phyloP scores from a whole-genome alignment of 1,284 basidiomycete genomes.

The Fomitopsis schrenkii region DNA sequence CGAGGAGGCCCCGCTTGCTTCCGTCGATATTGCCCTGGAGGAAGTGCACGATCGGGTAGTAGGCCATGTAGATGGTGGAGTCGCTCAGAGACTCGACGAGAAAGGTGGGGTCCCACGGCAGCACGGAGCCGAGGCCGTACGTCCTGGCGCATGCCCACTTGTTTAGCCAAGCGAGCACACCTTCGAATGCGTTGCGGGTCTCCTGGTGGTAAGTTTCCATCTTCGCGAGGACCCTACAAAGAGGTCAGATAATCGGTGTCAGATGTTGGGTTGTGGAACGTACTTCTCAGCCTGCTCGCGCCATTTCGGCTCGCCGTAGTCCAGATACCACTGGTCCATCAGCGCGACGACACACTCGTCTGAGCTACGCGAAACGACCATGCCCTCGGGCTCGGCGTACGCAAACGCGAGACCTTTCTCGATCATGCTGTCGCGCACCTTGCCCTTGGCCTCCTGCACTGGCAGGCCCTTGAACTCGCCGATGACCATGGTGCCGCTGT shows the following conservation, averaged over 20 bases:
- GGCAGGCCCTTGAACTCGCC: slow-evolving; percentile 86
- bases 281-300: slow-evolving; percentile 82
- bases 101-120: slow-evolving; percentile 97
- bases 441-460: slow-evolving; percentile 90
- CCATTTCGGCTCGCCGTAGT: slow-evolving; percentile 94
- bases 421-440: slow-evolving; percentile 87
- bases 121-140: slow-evolving; percentile 93
- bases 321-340: slow-evolving; percentile 99
- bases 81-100: slow-evolving; percentile 96
- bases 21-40: slow-evolving; percentile 84
- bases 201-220: slow-evolving; percentile 92
- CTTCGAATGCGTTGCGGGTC: slow-evolving; percentile 91
- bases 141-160: slow-evolving; percentile 99
- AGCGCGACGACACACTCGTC: slow-evolving; percentile 98
- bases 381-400: slow-evolving; percentile 95
- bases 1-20: slow-evolving; percentile 75
- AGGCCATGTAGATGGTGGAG: slow-evolving; percentile 99
- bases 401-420: slow-evolving; percentile 75
- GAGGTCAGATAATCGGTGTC: background rate
- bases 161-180: slow-evolving; percentile 92
- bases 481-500: slow-evolving; percentile 85
- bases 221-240: slow-evolving; percentile 63
- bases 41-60: slow-evolving; percentile 93
- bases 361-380: slow-evolving; percentile 85
- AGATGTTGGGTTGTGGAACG: slow-evolving; percentile 21